Conservation (phyloP, 2,329 filamentous ascomycete genomes). For the Clonostachys byssicola region DNA sequence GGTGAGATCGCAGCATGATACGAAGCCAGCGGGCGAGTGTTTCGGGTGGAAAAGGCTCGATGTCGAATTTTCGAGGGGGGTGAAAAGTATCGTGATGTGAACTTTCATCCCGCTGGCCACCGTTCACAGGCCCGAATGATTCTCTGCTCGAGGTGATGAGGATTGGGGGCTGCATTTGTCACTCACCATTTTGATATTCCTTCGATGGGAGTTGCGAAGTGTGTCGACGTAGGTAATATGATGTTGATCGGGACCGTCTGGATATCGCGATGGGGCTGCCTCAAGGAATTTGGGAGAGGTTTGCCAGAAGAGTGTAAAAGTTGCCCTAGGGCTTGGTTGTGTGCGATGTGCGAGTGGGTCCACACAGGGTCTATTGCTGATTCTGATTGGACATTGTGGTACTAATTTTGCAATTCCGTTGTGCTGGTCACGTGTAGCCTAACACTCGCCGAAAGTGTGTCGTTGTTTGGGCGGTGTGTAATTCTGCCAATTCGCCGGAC, state of each 20-base stretch:
- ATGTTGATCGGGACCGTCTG: background rate
- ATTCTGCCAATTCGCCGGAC: too few species aligned
- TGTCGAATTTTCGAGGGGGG: background rate
- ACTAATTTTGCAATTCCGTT: too few species aligned
- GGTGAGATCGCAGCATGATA: background rate
- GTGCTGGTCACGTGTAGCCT: too few species aligned
- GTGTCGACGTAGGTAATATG: slow-evolving; percentile 26
- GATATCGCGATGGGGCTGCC: background rate
- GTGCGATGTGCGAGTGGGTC: slow-evolving; percentile 12
- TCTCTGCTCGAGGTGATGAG: too few species aligned
- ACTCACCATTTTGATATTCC: slow-evolving; percentile 44
- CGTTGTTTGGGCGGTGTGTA: too few species aligned
- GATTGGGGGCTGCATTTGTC: background rate
- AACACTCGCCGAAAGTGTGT: too few species aligned
- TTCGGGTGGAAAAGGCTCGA: background rate
- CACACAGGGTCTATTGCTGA: too few species aligned
- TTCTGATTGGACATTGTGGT: too few species aligned
- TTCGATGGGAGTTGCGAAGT: slow-evolving; percentile 34
- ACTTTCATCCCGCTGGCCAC: background rate
- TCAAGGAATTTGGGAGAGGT: slow-evolving; percentile 22
- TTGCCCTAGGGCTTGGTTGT: slow-evolving; percentile 28
- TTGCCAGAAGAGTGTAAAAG: slow-evolving; percentile 26
- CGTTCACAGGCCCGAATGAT: background rate
- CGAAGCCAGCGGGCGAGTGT: background rate
- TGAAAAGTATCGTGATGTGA: background rate